Base-by-base conservation (phyloP, 208 protist species). In the Trypanosoma brucei region DNA sequence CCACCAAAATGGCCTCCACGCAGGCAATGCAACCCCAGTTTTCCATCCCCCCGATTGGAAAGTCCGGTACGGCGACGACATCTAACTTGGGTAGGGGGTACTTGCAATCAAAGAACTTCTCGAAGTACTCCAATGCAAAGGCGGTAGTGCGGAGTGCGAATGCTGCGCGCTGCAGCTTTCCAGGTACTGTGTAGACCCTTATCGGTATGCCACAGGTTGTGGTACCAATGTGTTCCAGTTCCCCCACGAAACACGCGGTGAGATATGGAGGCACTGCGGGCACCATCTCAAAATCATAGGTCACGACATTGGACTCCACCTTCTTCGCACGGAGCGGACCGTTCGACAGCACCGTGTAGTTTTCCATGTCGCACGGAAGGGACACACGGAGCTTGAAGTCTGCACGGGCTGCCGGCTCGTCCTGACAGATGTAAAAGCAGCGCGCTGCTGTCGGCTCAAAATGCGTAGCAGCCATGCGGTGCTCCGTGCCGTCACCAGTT, bases 21-120 rank as follows among this genome's bases (percentile, higher is more conserved):
- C 94, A 99, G 1, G 86, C 92, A 46, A 99, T 96, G 53, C 96
- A 92, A 37, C 93, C 93, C 91, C 88, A 96, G 76, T 96, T 97
- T 68, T 97, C 98, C 98, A 99, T 99, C 11, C 97, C 98, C 56
- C 98, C 98, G 40, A 94, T 88, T 1, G 83, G 83, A 70, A 98
- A 99, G 63, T 98, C 92, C 4, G 96, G 92, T 51, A 99, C 89
- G 5, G 97, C 95, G 9, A 99, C 81, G n/a, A 99, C 62, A 76
- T 99, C 98, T 31, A 98, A 75, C 79, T 99, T 99, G 11, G 95
- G 84, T 30, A 99, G 81, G 6, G 97, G 96, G 72, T 94, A 98
- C 37, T 76, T 79, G 55, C 88, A 77, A 51, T 79, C 77, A 67
- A 98, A 98, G 54, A 96, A 94, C 33, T 86, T 71, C 52, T 92